Base-by-base conservation (phyloP, 2,329 filamentous ascomycete species). In the Orbilia ellipsospora region DNA sequence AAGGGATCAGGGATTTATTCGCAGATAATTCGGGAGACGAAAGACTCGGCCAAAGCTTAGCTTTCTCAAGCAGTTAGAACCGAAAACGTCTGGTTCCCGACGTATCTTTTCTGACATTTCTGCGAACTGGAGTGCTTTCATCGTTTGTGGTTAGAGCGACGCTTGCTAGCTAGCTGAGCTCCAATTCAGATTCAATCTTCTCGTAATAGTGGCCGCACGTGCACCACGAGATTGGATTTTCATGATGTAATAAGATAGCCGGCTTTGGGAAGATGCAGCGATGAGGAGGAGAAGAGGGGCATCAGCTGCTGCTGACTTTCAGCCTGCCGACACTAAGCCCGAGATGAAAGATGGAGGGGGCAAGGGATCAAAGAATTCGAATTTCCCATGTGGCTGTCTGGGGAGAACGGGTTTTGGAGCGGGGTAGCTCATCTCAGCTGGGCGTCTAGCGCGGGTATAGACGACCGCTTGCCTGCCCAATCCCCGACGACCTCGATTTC, bases 41-140 rank as follows among this genome's bases (percentile, higher is more conserved):
- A 63, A 74, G 64, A 74, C 70, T 74, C 18, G 70, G 70, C 63
- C 57, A 74, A 74, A 74, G 70, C 70, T 74, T 74, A 68, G 70
- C 70, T 26, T 57, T 52, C 63, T 68, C 36, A 18, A 63, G 69
- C 44, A 67, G 56, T 56, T 54, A 28, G 69, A 74, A 31, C 45
- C 69, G 69, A 65, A 2, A 54, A 20, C 26, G 26, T 23, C 16
- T 50, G 50, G 28, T 15, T 15, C 44, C 16, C 44, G 13, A 36
- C 31, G 8, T 48, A 48, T 48, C 44, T 48, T 48, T 18, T 48
- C 4, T 48, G 16, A 10, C 4, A 48, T 48, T 12, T 48, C 15
- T 48, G 16, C 13, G 44, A 48, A n/a, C 13, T 54, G 31, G 59
- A 64, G 55, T 62, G 23, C 62, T 55, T 23, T 44, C 64, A 65